phyloP scores from a whole-genome alignment of 805 yeast species.

The Lachancea cidri region DNA sequence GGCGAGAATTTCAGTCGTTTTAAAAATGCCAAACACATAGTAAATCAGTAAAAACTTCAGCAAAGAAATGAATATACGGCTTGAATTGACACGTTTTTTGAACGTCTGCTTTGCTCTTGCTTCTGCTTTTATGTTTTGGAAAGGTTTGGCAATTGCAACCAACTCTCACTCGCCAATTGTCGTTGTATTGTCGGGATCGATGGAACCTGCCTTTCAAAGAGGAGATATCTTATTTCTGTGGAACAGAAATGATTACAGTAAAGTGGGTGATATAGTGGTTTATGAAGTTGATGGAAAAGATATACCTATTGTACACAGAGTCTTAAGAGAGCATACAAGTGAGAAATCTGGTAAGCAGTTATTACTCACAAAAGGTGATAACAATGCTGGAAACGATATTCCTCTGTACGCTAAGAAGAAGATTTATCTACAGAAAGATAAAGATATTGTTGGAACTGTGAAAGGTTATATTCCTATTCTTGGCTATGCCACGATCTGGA shows the following conservation, averaged over 20 bases:
- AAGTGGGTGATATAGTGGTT: constrained; percentile 92
- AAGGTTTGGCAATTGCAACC: constrained; percentile 66
- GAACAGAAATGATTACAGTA: constrained; percentile 65
- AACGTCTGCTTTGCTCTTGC: constrained; percentile 75
- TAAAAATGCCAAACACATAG: too few species aligned
- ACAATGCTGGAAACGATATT: constrained; percentile 87
- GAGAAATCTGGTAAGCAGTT: constrained; percentile 46
- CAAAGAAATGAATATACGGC: constrained; percentile 52
- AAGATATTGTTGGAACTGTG: constrained; percentile 87
- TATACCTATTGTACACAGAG: constrained; percentile 97
- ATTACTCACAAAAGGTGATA: constrained; percentile 91
- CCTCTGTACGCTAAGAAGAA: constrained; percentile 76
- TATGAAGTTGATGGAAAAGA: constrained; percentile 73
- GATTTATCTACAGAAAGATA: constrained; percentile 66
- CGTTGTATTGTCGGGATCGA: constrained; percentile 94
- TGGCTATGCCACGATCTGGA: constrained; percentile 86
- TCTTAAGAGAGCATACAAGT: constrained; percentile 69
- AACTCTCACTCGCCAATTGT: constrained; percentile 91
- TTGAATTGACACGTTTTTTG: constrained; percentile 59
- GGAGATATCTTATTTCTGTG: constrained; percentile 90
- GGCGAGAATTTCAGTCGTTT: too few species aligned
- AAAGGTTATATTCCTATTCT: constrained; percentile 83
- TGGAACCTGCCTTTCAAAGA: constrained; percentile 99
- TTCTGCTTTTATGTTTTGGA: constrained; percentile 91
- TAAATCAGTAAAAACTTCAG: too few species aligned